phyloP scores from a whole-genome alignment of 192 early-diverging fungal species.

The Umbelopsis sp. region DNA sequence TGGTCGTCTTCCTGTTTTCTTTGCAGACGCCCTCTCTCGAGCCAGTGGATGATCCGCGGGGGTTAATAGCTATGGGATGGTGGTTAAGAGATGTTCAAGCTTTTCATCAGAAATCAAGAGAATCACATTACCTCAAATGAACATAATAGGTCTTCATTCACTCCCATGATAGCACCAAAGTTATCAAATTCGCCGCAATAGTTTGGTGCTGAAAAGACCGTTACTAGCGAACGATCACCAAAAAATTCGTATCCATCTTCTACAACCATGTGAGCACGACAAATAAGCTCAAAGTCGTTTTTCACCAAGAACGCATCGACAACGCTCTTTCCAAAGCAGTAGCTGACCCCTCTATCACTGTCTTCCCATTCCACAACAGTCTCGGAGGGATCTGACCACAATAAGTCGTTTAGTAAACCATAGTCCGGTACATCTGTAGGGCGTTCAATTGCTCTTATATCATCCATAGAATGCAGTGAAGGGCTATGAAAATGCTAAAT shows the following conservation, averaged over 20 bases:
- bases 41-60: conserved; percentile 44
- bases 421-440: conserved; percentile 92
- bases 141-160: conserved; percentile 80
- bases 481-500: conserved; percentile 45
- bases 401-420: conserved; percentile 87
- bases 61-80: conserved; percentile 25
- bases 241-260: conserved; percentile 99
- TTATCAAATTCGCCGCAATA: conserved; percentile 69
- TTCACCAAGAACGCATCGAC: conserved; percentile 82
- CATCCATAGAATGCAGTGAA: conserved; percentile 77
- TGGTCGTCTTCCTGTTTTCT: conserved; percentile 7
- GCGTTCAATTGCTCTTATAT: conserved; percentile 76
- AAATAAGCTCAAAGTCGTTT: conserved; percentile 93
- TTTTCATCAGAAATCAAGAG: no score
- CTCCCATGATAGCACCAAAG: conserved; percentile 57
- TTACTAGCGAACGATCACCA: conserved; percentile 93
- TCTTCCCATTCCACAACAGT: conserved; percentile 81
- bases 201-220: conserved; percentile 91
- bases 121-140: conserved; percentile 61
- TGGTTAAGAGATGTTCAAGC: not conserved
- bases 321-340: conserved; percentile 86
- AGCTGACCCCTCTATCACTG: conserved; percentile 95
- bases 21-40: conserved; percentile 23
- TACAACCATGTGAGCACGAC: conserved; percentile 98
- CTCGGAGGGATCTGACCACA: conserved; percentile 94